Base-by-base conservation (phyloP, 768 basidiomycete genomes). In the Lactarius psammicola region DNA sequence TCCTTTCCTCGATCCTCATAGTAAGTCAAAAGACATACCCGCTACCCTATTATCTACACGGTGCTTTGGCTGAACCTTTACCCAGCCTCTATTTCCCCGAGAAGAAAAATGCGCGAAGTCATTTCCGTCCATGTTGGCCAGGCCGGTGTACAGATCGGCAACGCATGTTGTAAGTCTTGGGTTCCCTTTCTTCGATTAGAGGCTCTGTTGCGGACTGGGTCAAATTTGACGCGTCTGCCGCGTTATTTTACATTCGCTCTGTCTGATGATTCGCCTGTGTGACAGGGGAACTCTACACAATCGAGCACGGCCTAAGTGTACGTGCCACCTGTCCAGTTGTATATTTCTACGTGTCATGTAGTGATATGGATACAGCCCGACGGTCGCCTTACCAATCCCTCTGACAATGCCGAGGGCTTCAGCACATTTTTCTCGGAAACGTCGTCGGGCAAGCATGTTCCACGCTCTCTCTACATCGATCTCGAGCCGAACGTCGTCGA, bases 371-470 rank as follows among this genome's bases (percentile, higher is more conserved):
- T 70, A 20, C 72, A 98, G 96, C 93, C 95, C 70, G 96, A 98
- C 76, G 96, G 96, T 75, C 94, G 95, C 74, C 82, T 97, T 69
- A 79, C 85, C 65, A 90, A 92, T 72, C 85, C 84, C 64, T 88
- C 92, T 15, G 85, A 82, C 65, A 85, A 85, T 71, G 90, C 94
- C 72, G 89, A 86, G 79, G 97, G 97, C 74, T 98, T 99, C 86
- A 92, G 89, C 77, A 99, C 97, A 69, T 99, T 99, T 85, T 99
- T 99, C 83, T 96, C 94, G 42, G 97, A 99, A 84, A 98, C 96
- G 4, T 86, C 87, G 36, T 88, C 93, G 61, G 96, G 95, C 68
- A 97, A 97, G 82, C 91, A 97, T 78, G 96, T 98, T 66, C 97
- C 97, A 59, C 88, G 97, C 72, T 97, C 95, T 51, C 86, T 99